These are phyloP conservation scores for Dothiorella sarmentorum DNA, from an alignment of 2,329 filamentous ascomycete species.

Conservation along the genomic window DNA sequence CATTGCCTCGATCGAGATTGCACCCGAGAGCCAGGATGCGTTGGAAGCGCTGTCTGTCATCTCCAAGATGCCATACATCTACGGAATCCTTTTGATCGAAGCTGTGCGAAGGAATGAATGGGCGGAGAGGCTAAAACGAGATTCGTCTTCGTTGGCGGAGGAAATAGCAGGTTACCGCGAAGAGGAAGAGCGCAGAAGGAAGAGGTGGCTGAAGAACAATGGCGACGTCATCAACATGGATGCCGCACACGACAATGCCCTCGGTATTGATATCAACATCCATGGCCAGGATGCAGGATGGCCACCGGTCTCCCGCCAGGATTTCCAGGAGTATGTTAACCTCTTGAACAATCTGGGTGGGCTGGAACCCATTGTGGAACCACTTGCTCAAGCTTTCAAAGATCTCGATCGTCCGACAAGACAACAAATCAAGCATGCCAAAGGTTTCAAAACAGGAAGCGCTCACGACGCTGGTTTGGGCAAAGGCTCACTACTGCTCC, in stretches of 20 bases:
- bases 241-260: constrained; percentile 63
- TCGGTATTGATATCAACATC: constrained; percentile 81
- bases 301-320: constrained; percentile 72
- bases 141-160: constrained; percentile 83
- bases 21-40: constrained; percentile 71
- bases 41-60: constrained; percentile 79
- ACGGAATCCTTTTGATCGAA: constrained; percentile 84
- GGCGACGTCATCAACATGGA: constrained; percentile 70
- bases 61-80: constrained; percentile 80
- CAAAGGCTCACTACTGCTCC: constrained; percentile 78
- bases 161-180: constrained; percentile 91
- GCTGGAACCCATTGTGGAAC: constrained; percentile 63
- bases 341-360: constrained; percentile 62
- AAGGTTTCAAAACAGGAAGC: constrained; percentile 95
- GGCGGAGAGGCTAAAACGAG: constrained; percentile 81
- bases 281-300: constrained; percentile 75
- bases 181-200: constrained; percentile 82
- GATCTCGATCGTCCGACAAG: constrained; percentile 80
- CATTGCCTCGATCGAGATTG: constrained; percentile 67
- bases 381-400: constrained; percentile 71
- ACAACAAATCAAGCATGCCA: constrained; percentile 80
- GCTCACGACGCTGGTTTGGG: constrained; percentile 86
- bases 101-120: constrained; percentile 84
- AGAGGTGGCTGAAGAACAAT: constrained; percentile 85
- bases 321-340: constrained; percentile 71